phyloP scores from a whole-genome alignment of 2,329 filamentous ascomycete genomes.

The Nannizziopsis arthrosporioides region DNA sequence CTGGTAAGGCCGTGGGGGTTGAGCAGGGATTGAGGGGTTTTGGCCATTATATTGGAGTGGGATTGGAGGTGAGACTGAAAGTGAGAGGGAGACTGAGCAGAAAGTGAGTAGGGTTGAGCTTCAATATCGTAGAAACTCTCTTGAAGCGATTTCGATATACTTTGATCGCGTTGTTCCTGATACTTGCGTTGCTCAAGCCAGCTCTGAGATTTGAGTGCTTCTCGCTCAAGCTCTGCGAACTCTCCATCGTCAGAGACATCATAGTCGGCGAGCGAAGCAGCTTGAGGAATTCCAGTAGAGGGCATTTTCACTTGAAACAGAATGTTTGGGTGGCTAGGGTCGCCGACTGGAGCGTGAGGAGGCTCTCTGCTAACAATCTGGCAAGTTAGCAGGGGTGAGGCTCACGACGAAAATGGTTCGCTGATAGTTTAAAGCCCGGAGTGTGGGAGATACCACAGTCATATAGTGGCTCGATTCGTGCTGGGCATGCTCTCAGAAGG shows the following conservation, averaged over 20 bases:
- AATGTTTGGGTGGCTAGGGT: background rate
- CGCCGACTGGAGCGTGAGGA: too few relatives aligned
- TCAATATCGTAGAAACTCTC: conserved; percentile 19
- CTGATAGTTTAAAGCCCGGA: too few relatives aligned
- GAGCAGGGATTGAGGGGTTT: background rate
- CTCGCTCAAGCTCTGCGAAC: conserved; percentile 21
- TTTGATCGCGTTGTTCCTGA: conserved; percentile 29
- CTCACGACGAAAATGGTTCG: too few relatives aligned
- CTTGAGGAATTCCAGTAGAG: background rate
- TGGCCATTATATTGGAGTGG: background rate
- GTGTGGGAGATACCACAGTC: too few relatives aligned
- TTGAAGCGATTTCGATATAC: conserved; percentile 30
- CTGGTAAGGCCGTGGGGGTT: background rate
- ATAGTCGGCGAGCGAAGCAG: conserved; percentile 17
- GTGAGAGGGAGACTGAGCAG: conserved; percentile 1
- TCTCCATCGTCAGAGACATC: conserved; percentile 20
- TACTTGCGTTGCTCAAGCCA: conserved; percentile 23
- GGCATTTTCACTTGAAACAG: background rate
- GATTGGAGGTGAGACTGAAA: background rate
- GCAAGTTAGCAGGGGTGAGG: too few relatives aligned
- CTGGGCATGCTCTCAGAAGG: too few relatives aligned
- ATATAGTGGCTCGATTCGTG: too few relatives aligned
- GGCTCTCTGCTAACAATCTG: too few relatives aligned
- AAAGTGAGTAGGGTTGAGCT: background rate
- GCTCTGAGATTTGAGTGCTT: conserved; percentile 24